Percentiles rank a stretch among this genome's conserved stretches.
Conservation (phyloP, 331 rosid genomes). For the Quercus phellos region DNA sequence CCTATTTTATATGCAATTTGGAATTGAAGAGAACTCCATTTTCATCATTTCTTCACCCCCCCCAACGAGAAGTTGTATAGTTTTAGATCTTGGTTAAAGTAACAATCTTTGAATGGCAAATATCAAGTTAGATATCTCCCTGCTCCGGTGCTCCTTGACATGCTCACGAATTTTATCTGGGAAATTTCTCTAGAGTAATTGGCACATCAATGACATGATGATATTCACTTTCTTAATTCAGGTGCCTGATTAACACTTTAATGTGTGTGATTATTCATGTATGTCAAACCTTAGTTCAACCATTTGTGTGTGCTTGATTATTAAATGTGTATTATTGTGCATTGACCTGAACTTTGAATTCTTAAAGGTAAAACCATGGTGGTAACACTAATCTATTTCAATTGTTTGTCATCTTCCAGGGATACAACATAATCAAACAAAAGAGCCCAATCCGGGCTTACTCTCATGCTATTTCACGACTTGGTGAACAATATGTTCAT, state of each 20-base stretch:
- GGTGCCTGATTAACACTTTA: neutral
- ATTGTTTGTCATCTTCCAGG: constrained; percentile 46
- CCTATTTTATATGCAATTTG: neutral
- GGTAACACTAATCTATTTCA: neutral
- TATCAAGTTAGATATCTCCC: neutral
- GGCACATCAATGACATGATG: neutral
- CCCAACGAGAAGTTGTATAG: neutral
- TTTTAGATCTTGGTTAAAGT: neutral
- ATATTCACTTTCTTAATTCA: neutral
- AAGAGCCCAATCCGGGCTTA: constrained; percentile 31
- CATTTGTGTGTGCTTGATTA: neutral
- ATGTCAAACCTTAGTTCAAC: neutral
- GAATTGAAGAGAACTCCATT: neutral
- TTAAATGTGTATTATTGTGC: neutral
- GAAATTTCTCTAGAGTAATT: neutral
- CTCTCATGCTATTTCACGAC: constrained; percentile 37
- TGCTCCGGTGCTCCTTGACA: neutral
- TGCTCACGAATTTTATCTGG: neutral
- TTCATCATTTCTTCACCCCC: neutral
- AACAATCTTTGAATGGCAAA: neutral
- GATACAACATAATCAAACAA: constrained; percentile 48
- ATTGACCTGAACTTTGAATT: neutral
- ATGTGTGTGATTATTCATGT: neutral
- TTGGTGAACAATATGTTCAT: constrained; percentile 38
- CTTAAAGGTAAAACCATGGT: neutral